These are phyloP conservation scores for Eimeria sp. DNA, from an alignment of 169 alveolate genomes.

Conservation along the genomic window DNA sequence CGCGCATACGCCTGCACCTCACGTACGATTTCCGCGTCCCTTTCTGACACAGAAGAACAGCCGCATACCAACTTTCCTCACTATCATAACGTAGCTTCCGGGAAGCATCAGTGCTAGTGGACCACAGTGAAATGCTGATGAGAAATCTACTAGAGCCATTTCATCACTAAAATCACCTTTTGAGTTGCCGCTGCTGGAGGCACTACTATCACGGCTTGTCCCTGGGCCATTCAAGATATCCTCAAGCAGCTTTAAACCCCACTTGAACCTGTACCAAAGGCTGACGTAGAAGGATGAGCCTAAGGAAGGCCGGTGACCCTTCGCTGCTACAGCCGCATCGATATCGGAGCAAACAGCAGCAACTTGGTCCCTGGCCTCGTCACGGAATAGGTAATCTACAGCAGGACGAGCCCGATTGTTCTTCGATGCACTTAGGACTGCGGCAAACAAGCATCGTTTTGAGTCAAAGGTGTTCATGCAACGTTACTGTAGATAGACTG, in stretches of 20 bases:
- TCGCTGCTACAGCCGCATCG: slow-evolving; percentile 54
- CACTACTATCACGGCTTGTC: not conserved
- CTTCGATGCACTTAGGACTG: slow-evolving; percentile 17
- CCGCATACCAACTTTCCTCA: not conserved
- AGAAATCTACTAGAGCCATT: not conserved
- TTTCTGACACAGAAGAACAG: not conserved
- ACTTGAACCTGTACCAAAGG: slow-evolving; percentile 10
- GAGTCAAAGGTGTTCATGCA: not conserved
- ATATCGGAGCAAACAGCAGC: slow-evolving; percentile 11
- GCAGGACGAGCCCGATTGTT: not conserved
- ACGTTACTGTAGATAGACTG: not conserved
- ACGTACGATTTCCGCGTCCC: not conserved
- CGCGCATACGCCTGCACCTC: slow-evolving; percentile 17
- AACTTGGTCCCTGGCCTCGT: slow-evolving; percentile 12
- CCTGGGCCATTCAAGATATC: not conserved
- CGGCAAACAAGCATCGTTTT: not conserved
- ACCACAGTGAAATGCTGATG: not conserved
- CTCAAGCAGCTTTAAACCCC: slow-evolving; percentile 33
- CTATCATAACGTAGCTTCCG: not conserved
- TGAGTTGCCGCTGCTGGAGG: not conserved
- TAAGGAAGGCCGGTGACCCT: slow-evolving; percentile 36
- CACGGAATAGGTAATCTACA: slow-evolving; percentile 35
- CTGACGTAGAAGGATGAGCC: slow-evolving; percentile 67
- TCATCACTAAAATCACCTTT: not conserved
- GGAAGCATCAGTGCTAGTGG: not conserved